phyloP scores from a whole-genome alignment of 306 rosid genomes.

The Prunus mira region DNA sequence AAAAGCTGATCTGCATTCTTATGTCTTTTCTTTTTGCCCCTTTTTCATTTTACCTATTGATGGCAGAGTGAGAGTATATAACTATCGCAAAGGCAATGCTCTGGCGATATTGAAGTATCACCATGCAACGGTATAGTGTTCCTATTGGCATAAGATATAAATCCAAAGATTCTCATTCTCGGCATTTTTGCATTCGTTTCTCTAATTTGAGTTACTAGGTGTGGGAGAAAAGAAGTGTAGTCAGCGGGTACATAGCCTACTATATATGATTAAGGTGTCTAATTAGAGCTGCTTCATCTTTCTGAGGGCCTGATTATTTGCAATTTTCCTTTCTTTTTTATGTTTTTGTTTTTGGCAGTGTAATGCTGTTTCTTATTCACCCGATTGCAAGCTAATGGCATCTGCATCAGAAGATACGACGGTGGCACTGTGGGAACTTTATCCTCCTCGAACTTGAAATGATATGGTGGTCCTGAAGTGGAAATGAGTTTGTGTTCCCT shows the following conservation, averaged over 20 bases:
- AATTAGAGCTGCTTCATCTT: neutral
- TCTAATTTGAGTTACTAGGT: neutral
- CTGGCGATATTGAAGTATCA: slow-evolving; percentile 89
- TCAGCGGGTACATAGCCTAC: neutral
- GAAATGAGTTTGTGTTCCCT: neutral
- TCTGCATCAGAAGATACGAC: slow-evolving; percentile 88
- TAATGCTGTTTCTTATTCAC: slow-evolving; percentile 74
- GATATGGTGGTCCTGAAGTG: neutral
- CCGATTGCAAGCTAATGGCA: slow-evolving; percentile 73
- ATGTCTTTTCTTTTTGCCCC: neutral
- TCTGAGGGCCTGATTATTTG: neutral
- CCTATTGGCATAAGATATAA: slow-evolving; percentile 14
- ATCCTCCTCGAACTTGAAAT: slow-evolving; percentile 67
- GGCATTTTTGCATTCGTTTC: neutral
- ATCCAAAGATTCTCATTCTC: neutral
- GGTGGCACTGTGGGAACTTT: slow-evolving; percentile 87
- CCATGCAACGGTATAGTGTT: slow-evolving; percentile 61
- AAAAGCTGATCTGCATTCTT: neutral
- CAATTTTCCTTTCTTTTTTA: neutral
- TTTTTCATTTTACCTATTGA: slow-evolving; percentile 14
- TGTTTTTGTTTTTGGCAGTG: slow-evolving; percentile 41
- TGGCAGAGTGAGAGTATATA: slow-evolving; percentile 76
- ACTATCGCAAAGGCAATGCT: slow-evolving; percentile 78
- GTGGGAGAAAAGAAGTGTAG: neutral
- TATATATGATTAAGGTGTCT: neutral